Base-by-base conservation (phyloP, 371 early-diverging fungal genomes). In the Mortierella sp. region DNA sequence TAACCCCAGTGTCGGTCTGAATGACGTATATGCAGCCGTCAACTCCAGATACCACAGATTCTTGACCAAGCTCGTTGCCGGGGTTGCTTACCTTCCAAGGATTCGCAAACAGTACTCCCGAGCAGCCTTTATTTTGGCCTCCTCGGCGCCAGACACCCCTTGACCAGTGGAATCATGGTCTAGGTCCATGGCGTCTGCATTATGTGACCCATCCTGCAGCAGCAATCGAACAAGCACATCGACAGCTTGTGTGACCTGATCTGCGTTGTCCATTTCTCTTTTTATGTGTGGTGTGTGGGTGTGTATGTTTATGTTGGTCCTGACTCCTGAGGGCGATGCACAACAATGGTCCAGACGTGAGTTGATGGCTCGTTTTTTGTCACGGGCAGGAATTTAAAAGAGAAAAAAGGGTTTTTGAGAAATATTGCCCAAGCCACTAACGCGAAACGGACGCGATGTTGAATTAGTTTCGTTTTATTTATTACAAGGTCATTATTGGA, bases 101-200 rank as follows among this genome's bases (percentile, higher is more conserved):
- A 89, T 82, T n/a, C 89, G 74, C 48, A 87, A 81, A 63, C 89
- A 89, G 75, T 89, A 87, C 21, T 89, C 89, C n/a, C 80, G 86
- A 11, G 81, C 76, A 49, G 80, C 78, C 38, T 88, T 82, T 72
- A 84, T 79, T 41, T 76, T 82, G 5, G 74, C 32, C 58, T 88
- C 83, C 4, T 84, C 75, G 49, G 41, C 32, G 46, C 75, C 11
- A 38, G 71, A 41, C 58, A 56, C 6, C 21, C 44, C 60, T 41
- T 68, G 41, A 68, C 68, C 24, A 6, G 41, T n/a, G 43, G 41
- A 38, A 68, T 68, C 41, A 5, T 24, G 68, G 74, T 84, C 86
- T 27, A 86, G 38, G 70, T 86, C 86, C 86, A 86, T 86, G 41
- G 44, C 68, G 49, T 80, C 75, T 10, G 46, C 83, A 44, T 70